These are phyloP conservation scores for Epichloe sibirici DNA, from an alignment of 2,329 filamentous ascomycete genomes.

Conservation along the genomic window DNA sequence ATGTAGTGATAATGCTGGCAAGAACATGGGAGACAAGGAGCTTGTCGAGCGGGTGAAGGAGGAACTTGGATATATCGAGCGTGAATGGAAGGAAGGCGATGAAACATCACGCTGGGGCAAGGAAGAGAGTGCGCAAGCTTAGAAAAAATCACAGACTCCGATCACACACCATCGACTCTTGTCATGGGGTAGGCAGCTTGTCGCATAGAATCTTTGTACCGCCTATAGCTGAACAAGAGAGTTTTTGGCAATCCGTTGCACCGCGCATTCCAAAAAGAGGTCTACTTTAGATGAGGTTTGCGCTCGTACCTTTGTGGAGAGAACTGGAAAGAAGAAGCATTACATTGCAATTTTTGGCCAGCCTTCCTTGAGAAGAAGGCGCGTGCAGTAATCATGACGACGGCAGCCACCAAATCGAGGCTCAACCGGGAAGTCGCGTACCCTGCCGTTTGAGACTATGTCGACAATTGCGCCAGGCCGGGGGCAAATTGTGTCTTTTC, in stretches of 20 bases:
- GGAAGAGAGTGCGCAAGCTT: conserved; percentile 20
- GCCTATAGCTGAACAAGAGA: background rate
- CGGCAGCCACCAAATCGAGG: background rate
- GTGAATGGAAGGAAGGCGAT: conserved; percentile 70
- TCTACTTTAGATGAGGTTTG: too few species aligned
- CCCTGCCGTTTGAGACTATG: background rate
- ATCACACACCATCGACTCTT: background rate
- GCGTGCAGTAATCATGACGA: background rate
- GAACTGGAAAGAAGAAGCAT: background rate
- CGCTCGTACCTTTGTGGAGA: too few species aligned
- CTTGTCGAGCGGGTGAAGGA: conserved; percentile 76
- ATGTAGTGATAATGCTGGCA: conserved; percentile 63
- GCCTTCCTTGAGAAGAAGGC: background rate
- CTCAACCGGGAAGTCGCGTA: background rate
- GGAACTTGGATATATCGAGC: conserved; percentile 75
- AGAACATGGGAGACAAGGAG: conserved; percentile 81
- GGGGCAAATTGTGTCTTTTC: background rate
- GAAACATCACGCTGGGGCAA: conserved; percentile 74
- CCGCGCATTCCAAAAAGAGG: too few species aligned
- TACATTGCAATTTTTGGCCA: background rate
- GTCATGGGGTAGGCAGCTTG: background rate
- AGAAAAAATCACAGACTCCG: background rate
- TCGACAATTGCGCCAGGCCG: background rate
- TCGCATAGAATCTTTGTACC: background rate
- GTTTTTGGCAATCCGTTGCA: background rate